Conservation (phyloP, 192 early-diverging fungal species). For the Backusella westeae region DNA sequence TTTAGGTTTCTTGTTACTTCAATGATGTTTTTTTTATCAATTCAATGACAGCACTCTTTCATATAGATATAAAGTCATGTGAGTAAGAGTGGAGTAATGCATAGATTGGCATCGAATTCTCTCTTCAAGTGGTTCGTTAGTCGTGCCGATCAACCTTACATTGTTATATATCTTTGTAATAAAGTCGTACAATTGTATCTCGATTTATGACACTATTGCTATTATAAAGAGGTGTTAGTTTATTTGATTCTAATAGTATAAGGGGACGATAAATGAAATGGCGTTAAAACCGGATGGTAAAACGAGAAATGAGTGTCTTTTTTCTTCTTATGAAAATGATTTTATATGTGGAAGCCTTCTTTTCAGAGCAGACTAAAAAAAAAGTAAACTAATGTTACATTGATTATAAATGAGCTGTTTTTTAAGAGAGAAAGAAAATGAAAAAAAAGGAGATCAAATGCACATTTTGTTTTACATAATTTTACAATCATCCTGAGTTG, state of each 20-base stretch:
- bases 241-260: background rate
- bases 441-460: background rate
- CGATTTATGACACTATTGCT: background rate
- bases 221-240: background rate
- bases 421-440: background rate
- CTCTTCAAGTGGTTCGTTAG: background rate
- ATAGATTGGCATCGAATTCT: background rate
- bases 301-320: background rate
- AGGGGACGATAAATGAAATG: background rate
- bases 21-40: background rate
- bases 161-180: background rate
- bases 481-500: constrained; percentile 35
- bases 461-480: constrained; percentile 20
- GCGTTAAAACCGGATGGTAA: background rate
- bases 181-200: background rate
- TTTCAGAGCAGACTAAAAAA: background rate
- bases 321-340: background rate
- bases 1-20: background rate
- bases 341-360: background rate
- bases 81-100: background rate
- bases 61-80: background rate
- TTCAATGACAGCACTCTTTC: background rate
- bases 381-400: background rate
- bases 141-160: no score
- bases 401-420: background rate